A percentile compares a stretch with the other conserved stretches of the same genome.
Conservation (phyloP, 176 grass and related monocot genomes). For the Oryza australiensis region DNA sequence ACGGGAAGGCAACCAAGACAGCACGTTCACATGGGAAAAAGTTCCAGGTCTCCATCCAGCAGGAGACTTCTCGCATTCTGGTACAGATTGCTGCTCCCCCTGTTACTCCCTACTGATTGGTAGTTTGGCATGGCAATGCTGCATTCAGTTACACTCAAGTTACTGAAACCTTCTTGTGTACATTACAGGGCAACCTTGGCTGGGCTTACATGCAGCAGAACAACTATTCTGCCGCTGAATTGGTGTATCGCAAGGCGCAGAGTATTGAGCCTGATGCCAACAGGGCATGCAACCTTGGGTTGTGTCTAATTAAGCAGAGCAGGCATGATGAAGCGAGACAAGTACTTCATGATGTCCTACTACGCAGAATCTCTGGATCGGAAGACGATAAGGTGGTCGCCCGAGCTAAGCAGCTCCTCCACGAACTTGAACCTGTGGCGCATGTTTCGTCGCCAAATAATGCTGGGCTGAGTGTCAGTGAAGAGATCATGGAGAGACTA, state of each 20-base stretch:
- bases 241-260: conserved; percentile 77
- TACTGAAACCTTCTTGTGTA: not conserved
- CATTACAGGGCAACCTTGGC: conserved; percentile 81
- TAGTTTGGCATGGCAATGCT: not conserved
- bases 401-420: conserved; percentile 64
- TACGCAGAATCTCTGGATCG: conserved; percentile 37
- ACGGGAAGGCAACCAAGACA: conserved; percentile 83
- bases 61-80: conserved; percentile 83
- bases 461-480: conserved; percentile 38
- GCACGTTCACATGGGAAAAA: conserved; percentile 95
- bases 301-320: conserved; percentile 74
- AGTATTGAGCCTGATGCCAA: conserved; percentile 79
- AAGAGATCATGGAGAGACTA: conserved; percentile 69
- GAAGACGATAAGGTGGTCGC: conserved; percentile 56
- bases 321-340: conserved; percentile 47
- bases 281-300: conserved; percentile 80
- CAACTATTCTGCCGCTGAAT: conserved; percentile 66
- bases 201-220: conserved; percentile 97
- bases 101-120: not conserved
- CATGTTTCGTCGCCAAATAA: conserved; percentile 21
- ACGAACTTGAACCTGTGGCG: conserved; percentile 32
- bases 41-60: conserved; percentile 93
- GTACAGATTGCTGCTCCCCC: conserved; percentile 15
- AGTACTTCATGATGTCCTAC: conserved; percentile 47
- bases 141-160: conserved; percentile 3